These are phyloP conservation scores for Sonneratia caseolaris DNA, from an alignment of 345 rosid genomes.

Conservation along the genomic window DNA sequence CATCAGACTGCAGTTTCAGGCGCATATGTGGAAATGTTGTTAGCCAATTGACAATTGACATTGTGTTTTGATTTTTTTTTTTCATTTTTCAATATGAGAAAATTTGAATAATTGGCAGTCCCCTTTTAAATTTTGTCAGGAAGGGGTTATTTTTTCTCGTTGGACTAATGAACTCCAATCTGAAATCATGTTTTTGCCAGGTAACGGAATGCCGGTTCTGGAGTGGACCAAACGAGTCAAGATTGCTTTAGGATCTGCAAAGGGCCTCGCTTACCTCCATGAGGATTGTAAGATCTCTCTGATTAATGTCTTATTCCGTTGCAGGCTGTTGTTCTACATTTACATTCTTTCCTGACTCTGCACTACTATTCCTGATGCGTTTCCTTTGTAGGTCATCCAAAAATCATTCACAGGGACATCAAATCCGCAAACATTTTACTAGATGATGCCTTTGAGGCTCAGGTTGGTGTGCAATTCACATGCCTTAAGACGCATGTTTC, in stretches of 20 bases:
- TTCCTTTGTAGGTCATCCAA: slow-evolving; percentile 64
- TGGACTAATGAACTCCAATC: background rate
- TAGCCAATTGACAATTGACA: background rate
- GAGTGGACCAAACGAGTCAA: slow-evolving; percentile 83
- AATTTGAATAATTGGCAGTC: background rate
- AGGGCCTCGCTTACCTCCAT: slow-evolving; percentile 94
- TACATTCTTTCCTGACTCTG: background rate
- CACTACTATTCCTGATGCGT: background rate
- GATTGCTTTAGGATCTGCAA: slow-evolving; percentile 88
- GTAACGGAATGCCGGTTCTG: slow-evolving; percentile 42
- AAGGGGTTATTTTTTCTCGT: background rate
- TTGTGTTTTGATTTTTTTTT: background rate
- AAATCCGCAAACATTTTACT: slow-evolving; percentile 85
- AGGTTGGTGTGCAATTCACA: slow-evolving; percentile 34
- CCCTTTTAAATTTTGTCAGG: background rate
- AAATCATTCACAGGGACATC: slow-evolving; percentile 88
- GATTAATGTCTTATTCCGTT: background rate
- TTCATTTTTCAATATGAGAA: background rate
- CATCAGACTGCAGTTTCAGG: background rate
- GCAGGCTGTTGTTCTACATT: background rate
- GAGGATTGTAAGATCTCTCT: slow-evolving; percentile 71
- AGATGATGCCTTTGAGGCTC: slow-evolving; percentile 73
- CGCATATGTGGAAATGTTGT: background rate
- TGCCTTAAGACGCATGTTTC: background rate
- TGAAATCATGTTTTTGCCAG: slow-evolving; percentile 21